Percentiles rank a stretch among this genome's conserved stretches.
phyloP scores from a whole-genome alignment of 1,139 yeast genomes.

The Scheffersomyces insectosa region DNA sequence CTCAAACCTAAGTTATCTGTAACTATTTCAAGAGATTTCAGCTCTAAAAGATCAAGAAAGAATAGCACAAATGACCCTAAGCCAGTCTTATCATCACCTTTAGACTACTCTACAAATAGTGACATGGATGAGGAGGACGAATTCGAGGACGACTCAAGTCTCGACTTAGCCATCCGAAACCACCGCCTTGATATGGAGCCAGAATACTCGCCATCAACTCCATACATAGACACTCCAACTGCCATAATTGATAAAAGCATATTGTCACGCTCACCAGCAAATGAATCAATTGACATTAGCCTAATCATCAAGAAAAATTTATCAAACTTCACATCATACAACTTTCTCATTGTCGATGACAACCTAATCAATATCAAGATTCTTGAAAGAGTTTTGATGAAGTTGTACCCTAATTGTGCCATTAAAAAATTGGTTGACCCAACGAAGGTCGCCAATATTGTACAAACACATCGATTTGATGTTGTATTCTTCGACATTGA shows the following conservation, averaged over 20 bases:
- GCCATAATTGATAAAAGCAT: neutral
- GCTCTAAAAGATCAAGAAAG: slow-evolving; percentile 5
- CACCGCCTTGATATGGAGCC: slow-evolving; percentile 1
- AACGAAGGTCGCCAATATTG: slow-evolving; percentile 26
- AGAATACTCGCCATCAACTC: slow-evolving; percentile 11
- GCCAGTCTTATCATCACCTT: slow-evolving; percentile 8
- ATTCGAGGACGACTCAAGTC: slow-evolving; percentile 4
- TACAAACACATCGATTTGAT: slow-evolving; percentile 27
- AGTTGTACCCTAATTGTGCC: slow-evolving; percentile 36
- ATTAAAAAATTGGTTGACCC: slow-evolving; percentile 34
- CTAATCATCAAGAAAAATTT: slow-evolving; percentile 7
- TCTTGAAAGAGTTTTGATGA: slow-evolving; percentile 30
- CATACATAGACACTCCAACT: slow-evolving; percentile 7
- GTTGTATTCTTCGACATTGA: slow-evolving; percentile 46
- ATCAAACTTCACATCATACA: slow-evolving; percentile 25
- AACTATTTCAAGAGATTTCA: slow-evolving; percentile 11
- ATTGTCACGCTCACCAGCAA: neutral
- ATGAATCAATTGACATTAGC: neutral
- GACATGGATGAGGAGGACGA: slow-evolving; percentile 6
- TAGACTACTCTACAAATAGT: slow-evolving; percentile 5
- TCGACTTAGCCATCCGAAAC: neutral
- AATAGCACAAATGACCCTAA: neutral
- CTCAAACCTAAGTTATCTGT: slow-evolving; percentile 13
- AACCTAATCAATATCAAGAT: slow-evolving; percentile 44
- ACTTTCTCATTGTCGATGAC: slow-evolving; percentile 45